Conservation (phyloP, 305 asterid genomes). For the Fraxinus albicans region DNA sequence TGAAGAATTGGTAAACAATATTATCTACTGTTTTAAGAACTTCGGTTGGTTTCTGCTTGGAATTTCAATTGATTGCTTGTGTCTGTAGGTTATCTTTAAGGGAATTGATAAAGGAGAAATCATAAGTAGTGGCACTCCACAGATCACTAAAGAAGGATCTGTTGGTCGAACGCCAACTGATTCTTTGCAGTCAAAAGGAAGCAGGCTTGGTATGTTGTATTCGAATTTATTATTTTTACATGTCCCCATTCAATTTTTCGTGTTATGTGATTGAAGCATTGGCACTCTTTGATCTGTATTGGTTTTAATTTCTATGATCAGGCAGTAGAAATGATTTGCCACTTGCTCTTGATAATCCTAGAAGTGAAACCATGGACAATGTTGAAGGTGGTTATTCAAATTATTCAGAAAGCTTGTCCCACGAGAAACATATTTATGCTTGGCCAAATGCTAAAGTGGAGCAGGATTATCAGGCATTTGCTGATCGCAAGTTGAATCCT, state of each 20-base stretch:
- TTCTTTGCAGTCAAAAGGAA: constrained; percentile 55
- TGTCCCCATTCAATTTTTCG: not conserved
- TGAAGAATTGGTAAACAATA: constrained; percentile 58
- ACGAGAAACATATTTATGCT: constrained; percentile 33
- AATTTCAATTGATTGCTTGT: constrained; percentile 8
- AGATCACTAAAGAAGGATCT: constrained; percentile 67
- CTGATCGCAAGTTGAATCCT: constrained; percentile 34
- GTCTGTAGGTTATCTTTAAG: constrained; percentile 53
- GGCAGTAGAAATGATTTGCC: constrained; percentile 65
- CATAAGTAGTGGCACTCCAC: constrained; percentile 73
- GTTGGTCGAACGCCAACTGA: constrained; percentile 51
- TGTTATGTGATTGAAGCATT: not conserved
- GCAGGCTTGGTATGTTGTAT: constrained; percentile 47
- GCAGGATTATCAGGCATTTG: constrained; percentile 33
- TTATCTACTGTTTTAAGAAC: constrained; percentile 1
- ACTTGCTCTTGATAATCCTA: constrained; percentile 39
- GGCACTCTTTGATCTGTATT: not conserved
- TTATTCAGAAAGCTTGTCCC: constrained; percentile 32
- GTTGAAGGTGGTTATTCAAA: constrained; percentile 38
- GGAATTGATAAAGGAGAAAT: constrained; percentile 82
- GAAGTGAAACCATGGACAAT: constrained; percentile 40
- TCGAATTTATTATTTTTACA: not conserved
- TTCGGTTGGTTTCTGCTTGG: not conserved
- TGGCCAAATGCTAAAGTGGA: constrained; percentile 36
- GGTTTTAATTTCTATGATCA: constrained; percentile 30